Evolutionary conservation across 176 grass and related monocot species (phyloP), one percentile per base, ranked within the genome.

Genomic region (Elymus sibiricus): DNA sequence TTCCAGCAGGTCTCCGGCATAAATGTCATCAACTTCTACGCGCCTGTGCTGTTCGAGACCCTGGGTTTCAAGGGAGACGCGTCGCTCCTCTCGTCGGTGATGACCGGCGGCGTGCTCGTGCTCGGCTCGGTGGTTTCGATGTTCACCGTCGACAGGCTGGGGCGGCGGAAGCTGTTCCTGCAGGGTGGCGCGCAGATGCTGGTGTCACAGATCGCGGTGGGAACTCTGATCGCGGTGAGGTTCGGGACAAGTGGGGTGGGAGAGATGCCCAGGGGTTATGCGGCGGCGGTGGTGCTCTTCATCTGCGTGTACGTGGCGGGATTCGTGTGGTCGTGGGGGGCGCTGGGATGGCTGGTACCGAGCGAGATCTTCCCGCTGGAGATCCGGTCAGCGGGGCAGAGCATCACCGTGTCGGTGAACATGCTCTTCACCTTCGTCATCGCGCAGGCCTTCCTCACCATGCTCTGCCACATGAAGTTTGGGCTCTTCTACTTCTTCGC

Each of bases 331-430:
- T 85, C 83, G 28, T 85, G 74, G 83, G 83, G 83, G 0, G 74
- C 83, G 11, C 74, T 85, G 5, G 83, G 16, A 1, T 98, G 95
- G 95, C 79, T 98, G 12, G 95, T 98, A 14, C 95, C 95, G 13
- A 93, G 91, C 35, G 95, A 98, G 88, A 98, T 98, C 39, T 95
- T 98, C 77, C 95, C 95, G 64, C 87, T 98, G 27, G 95, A 98
- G 86, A 98, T 98, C 78, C 72, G 95, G 11, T 75, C 95, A 24
- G 95, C 95, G 16, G 95, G 95, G 22, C 95, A 97, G 88, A 97
- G 95, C 63, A 97, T 97, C 82, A 97, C 92, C 79, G 95, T 97
- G 3, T 86, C 95, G 1, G 92, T 97, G 5, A 97, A 97, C 95
- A 97, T 97, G 95, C 53, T 94, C 84, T 97, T 97, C 90, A 97